phyloP scores from a whole-genome alignment of 345 rosid genomes.

The Crucihimalaya himalaica region DNA sequence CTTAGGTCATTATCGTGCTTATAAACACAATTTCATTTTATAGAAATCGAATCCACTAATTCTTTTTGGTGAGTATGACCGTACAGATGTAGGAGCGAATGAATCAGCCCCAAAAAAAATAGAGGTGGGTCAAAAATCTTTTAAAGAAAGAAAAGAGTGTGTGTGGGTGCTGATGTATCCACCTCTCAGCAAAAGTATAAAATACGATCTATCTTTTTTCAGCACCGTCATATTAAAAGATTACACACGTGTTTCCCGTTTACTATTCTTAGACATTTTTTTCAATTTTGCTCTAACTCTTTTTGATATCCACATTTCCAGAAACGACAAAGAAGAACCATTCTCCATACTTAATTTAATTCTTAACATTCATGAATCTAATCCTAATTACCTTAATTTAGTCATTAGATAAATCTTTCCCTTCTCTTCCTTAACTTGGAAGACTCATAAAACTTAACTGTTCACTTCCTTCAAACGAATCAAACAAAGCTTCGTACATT shows the following conservation, averaged over 20 bases:
- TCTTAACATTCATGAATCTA: conserved; percentile 1
- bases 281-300: not conserved
- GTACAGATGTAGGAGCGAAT: too few species aligned
- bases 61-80: too few species aligned
- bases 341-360: not conserved
- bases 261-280: not conserved
- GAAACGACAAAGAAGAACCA: conserved; percentile 27
- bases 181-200: too few species aligned
- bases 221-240: not conserved
- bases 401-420: conserved; percentile 2
- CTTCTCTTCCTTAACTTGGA: conserved; percentile 22
- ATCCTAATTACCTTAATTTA: not conserved
- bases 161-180: too few species aligned
- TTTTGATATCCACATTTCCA: conserved; percentile 3
- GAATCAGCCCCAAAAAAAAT: too few species aligned
- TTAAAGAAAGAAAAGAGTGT: too few species aligned
- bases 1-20: too few species aligned
- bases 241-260: conserved; percentile 25
- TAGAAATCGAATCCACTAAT: too few species aligned
- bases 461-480: conserved; percentile 7
- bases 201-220: not conserved
- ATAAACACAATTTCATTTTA: too few species aligned
- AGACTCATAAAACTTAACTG: not conserved
- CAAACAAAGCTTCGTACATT: not conserved
- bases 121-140: too few species aligned